A percentile compares a stretch with the other conserved stretches of the same genome.
These are phyloP conservation scores for Xylaria sp. DNA, from an alignment of 2,329 filamentous ascomycete species.

Conservation along the genomic window DNA sequence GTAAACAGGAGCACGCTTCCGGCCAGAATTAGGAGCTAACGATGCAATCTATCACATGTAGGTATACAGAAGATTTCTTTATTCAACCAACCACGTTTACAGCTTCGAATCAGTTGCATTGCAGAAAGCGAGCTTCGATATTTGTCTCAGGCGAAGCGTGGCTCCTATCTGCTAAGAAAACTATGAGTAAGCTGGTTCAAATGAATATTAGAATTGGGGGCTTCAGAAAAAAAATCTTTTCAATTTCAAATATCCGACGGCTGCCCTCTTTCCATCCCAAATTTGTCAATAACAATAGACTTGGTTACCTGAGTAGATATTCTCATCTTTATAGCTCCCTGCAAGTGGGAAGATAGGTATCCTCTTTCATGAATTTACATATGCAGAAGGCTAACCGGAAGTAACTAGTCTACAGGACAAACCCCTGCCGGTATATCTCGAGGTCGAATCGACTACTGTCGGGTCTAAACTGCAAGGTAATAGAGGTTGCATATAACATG, in stretches of 20 bases:
- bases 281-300: not conserved
- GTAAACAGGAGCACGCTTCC: not conserved
- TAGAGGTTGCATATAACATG: not conserved
- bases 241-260: not conserved
- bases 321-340: not conserved
- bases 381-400: constrained; percentile 2
- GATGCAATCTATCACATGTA: not conserved
- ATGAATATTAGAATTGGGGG: not conserved
- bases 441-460: not conserved
- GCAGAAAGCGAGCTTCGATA: not conserved
- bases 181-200: not conserved
- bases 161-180: not conserved
- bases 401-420: not conserved
- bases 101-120: not conserved
- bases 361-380: not conserved
- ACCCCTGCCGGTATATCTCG: not conserved
- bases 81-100: not conserved
- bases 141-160: not conserved
- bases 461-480: not conserved
- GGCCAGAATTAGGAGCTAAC: not conserved
- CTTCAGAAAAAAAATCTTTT: not conserved
- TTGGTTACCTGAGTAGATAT: not conserved
- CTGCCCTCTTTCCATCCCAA: not conserved
- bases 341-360: not conserved
- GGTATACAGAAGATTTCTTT: not conserved